Evolutionary conservation across 441 rosid genomes (phyloP), one percentile per base, ranked within the genome.

Genomic region (Monsonia emarginata): DNA sequence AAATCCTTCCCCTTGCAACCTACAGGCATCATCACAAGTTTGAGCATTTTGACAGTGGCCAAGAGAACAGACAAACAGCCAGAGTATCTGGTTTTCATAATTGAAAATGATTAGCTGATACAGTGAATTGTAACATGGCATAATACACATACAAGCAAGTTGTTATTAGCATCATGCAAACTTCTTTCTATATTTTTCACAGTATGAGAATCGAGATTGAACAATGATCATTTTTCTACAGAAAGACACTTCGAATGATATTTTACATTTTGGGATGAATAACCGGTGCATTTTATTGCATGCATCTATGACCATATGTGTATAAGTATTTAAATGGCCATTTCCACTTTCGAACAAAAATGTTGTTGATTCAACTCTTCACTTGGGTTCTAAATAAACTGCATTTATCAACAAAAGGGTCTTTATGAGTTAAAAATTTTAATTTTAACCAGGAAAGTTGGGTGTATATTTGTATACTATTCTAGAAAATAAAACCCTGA

Each of bases 1-100:
- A 83, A 54, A 60, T 63, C 79, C 80, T 89, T 73, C 85, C 78
- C 44, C 78, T 78, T 58, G 90, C 77, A 69, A 72, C 82, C 99
- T 94, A 62, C 68, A 77, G 19, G 38, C 57, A 72, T 27, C 14
- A 69, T 54, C 62, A 68, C 52, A 25, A 70, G 59, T 72, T 67
- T 24, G 38, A 66, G 46, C 56, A 18, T 0, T 21, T 27, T 25
- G 61, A 25, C 18, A 57, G 32, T 57, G 8, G 13, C 11, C 30
- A 57, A 57, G 61, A 57, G 61, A 25, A 32, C 46, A 57, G 16
- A 13, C n/a, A 22, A 21, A 52, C 27, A 54, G 28, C 61, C 11
- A 25, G 18, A 13, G 61, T 3, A 57, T 4, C 18, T 22, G 30
- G 61, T 25, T 54, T 57, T 25, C 61, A 57, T 25, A 13, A 57